Conservation (phyloP, 2,329 filamentous ascomycete genomes). For the Clathrospora elynae region DNA sequence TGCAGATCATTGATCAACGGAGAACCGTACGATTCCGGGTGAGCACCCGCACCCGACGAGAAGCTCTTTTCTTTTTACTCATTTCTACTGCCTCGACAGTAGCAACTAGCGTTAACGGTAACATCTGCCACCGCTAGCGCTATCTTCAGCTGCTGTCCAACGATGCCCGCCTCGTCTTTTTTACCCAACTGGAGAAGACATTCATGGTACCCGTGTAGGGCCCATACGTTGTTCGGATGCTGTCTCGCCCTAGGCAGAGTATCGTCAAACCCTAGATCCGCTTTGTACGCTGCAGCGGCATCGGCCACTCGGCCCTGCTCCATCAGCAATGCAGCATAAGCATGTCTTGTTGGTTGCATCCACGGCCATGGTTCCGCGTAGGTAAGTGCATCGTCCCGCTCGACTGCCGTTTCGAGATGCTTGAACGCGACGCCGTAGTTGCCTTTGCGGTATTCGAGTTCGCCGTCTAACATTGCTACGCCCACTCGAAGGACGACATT, state of each 20-base stretch:
- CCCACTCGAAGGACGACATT: conserved; percentile 66
- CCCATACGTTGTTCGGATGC: conserved; percentile 77
- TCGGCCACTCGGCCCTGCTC: conserved; percentile 62
- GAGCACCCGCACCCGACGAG: too few relatives aligned
- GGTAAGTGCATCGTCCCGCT: conserved; percentile 65
- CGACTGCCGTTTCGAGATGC: conserved; percentile 62
- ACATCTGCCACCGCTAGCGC: conserved; percentile 65
- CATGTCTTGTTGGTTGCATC: conserved; percentile 77
- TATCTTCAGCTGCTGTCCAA: conserved; percentile 57
- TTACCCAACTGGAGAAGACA: conserved; percentile 64
- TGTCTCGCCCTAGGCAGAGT: conserved; percentile 66
- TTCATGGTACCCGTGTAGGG: conserved; percentile 74
- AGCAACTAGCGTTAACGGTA: conserved; percentile 62
- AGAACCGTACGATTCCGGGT: too few relatives aligned
- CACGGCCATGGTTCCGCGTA: conserved; percentile 80
- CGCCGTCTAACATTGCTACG: conserved; percentile 70
- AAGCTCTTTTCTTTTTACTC: too few relatives aligned
- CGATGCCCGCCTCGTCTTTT: conserved; percentile 53
- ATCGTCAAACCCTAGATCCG: conserved; percentile 51
- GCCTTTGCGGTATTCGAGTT: conserved; percentile 70
- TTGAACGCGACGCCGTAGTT: conserved; percentile 64
- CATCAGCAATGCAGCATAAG: conserved; percentile 70
- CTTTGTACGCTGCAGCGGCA: conserved; percentile 46
- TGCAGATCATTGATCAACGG: too few relatives aligned
- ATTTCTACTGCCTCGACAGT: conserved; percentile 49